These are phyloP conservation scores for Fraxinus dipetala DNA, from an alignment of 305 asterid genomes.

Conservation along the genomic window DNA sequence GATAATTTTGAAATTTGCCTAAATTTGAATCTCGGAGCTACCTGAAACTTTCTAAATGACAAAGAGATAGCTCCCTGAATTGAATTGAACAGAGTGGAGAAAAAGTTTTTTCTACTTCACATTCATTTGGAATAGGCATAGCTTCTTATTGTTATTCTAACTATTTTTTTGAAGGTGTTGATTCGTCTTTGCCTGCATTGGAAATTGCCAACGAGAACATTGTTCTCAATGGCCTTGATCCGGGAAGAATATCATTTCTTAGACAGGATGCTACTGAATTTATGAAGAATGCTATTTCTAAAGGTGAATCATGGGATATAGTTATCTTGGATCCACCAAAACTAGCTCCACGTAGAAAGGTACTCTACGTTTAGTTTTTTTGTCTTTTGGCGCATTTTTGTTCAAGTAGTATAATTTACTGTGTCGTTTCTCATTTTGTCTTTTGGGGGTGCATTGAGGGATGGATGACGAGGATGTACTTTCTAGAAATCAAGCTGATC, in stretches of 20 bases:
- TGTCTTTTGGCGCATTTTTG: conserved; percentile 21
- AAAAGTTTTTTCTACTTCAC: neutral
- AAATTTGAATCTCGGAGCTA: neutral
- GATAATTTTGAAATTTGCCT: neutral
- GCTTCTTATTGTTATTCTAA: neutral
- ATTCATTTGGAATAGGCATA: neutral
- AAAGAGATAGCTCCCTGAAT: neutral
- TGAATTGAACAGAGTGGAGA: neutral
- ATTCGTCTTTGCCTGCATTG: conserved; percentile 85
- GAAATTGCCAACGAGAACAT: conserved; percentile 75
- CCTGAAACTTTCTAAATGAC: neutral
- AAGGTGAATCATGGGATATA: conserved; percentile 80
- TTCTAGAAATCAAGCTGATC: neutral
- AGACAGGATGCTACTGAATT: conserved; percentile 77
- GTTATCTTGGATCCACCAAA: conserved; percentile 96
- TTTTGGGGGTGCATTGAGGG: neutral
- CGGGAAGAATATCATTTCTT: conserved; percentile 52
- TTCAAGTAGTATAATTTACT: neutral
- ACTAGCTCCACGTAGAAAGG: conserved; percentile 87
- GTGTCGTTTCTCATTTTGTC: neutral
- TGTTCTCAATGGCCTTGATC: conserved; percentile 24
- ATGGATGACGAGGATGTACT: neutral
- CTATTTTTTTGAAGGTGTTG: conserved; percentile 56
- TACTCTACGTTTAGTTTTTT: conserved; percentile 14
- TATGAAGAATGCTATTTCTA: conserved; percentile 72